phyloP scores from a whole-genome alignment of 352 stramenopile genomes.

The Globisporangium perplexum region DNA sequence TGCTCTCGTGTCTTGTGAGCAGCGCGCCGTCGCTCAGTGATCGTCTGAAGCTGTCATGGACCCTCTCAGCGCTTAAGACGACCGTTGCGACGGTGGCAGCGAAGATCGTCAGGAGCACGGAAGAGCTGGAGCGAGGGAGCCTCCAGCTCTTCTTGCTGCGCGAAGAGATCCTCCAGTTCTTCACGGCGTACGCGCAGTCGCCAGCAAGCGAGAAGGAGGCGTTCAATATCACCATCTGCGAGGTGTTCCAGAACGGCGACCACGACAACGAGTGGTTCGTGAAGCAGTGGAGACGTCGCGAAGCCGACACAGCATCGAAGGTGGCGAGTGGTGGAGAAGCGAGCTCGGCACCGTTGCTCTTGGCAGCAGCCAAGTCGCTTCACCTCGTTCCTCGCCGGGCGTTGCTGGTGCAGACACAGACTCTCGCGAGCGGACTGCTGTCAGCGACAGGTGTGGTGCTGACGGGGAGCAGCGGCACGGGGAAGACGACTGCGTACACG shows the following conservation, averaged over 20 bases:
- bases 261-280: constrained; percentile 19
- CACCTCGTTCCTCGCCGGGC: constrained; percentile 19
- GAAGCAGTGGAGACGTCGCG: constrained; percentile 12
- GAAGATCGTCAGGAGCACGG: constrained; percentile 3
- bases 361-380: not conserved
- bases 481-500: constrained; percentile 32
- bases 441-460: constrained; percentile 20
- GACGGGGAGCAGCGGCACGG: constrained; percentile 19
- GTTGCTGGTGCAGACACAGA: constrained; percentile 14
- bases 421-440: constrained; percentile 5
- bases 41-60: not conserved
- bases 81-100: constrained; percentile 5
- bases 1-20: constrained; percentile 16
- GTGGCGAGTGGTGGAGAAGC: not conserved
- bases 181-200: not conserved
- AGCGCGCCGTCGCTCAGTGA: not conserved
- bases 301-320: not conserved
- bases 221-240: not conserved
- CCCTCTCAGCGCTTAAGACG: constrained; percentile 7
- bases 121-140: constrained; percentile 11
- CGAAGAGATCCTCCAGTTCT: constrained; percentile 6
- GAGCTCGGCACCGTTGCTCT: not conserved
- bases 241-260: constrained; percentile 8
- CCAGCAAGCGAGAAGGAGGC: not conserved
- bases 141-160: constrained; percentile 12